Conservation (phyloP, 371 early-diverging fungal genomes). For the Basidiobolus meristosporus region DNA sequence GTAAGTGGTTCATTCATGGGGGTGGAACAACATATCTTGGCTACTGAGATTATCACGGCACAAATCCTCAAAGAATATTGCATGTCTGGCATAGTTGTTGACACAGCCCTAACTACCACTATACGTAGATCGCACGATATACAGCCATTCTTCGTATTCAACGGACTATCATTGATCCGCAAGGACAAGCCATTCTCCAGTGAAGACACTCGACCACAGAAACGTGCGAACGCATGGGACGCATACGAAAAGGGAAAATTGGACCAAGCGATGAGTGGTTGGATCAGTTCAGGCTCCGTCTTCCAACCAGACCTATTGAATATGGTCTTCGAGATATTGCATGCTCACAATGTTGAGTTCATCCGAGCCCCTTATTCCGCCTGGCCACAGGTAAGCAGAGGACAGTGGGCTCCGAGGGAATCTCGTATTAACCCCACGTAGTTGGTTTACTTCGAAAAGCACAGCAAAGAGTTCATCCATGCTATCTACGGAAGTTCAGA, state of each 20-base stretch:
- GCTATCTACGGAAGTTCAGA: conserved; percentile 54
- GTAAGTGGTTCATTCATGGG: conserved; percentile 6
- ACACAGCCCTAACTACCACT: conserved; percentile 5
- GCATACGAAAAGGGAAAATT: conserved; percentile 34
- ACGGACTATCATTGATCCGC: conserved; percentile 45
- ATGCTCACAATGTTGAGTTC: conserved; percentile 38
- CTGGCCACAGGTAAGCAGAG: conserved; percentile 47
- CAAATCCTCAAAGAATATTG: background rate
- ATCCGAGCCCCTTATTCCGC: conserved; percentile 69
- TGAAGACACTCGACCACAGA: conserved; percentile 37
- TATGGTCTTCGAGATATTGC: conserved; percentile 45
- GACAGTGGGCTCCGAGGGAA: background rate
- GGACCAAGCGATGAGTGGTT: conserved; percentile 32
- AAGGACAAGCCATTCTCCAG: conserved; percentile 47
- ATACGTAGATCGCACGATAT: conserved; percentile 7
- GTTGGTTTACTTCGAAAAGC: conserved; percentile 54
- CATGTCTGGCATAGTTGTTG: conserved; percentile 1
- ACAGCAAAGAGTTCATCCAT: conserved; percentile 45
- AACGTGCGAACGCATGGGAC: conserved; percentile 53
- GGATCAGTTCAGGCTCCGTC: conserved; percentile 23
- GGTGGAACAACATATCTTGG: too few relatives aligned
- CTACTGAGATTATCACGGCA: too few relatives aligned
- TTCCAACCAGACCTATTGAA: conserved; percentile 37
- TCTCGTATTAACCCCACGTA: conserved; percentile 6
- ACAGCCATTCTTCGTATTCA: conserved; percentile 37